These are phyloP conservation scores for Fraxinus paxiana DNA, from an alignment of 305 asterid species.

Conservation along the genomic window DNA sequence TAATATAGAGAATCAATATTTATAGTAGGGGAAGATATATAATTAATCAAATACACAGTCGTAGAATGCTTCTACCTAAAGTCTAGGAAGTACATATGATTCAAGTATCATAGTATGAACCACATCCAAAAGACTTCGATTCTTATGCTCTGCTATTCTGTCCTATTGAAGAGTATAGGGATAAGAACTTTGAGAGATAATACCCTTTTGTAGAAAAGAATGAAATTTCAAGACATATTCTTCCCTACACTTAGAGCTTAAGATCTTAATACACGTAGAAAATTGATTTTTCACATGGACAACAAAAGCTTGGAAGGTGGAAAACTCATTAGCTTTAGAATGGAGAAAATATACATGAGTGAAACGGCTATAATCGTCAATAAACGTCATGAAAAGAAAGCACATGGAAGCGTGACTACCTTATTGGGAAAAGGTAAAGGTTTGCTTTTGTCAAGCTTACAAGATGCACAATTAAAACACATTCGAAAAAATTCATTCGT, in stretches of 20 bases:
- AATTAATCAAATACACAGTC: not conserved
- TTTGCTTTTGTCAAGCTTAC: not conserved
- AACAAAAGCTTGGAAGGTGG: not conserved
- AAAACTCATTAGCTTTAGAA: not conserved
- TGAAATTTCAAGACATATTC: not conserved
- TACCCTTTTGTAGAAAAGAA: not conserved
- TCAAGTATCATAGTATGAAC: not conserved
- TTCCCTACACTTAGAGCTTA: not conserved
- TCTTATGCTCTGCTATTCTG: not conserved
- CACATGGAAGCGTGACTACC: not conserved
- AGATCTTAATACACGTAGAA: not conserved
- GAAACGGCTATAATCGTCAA: not conserved
- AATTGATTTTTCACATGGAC: not conserved
- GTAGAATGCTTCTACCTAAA: not conserved
- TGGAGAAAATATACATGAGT: not conserved
- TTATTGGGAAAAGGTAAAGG: not conserved
- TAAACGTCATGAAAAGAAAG: not conserved
- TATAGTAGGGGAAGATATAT: not conserved
- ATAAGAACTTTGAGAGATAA: not conserved
- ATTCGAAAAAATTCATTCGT: not conserved
- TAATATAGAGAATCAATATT: not conserved
- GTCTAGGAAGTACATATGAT: not conserved
- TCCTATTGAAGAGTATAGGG: not conserved
- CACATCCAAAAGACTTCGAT: not conserved
- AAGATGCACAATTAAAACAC: not conserved